These are phyloP conservation scores for Plasmopara viticola DNA, from an alignment of 352 stramenopile species.

Conservation along the genomic window DNA sequence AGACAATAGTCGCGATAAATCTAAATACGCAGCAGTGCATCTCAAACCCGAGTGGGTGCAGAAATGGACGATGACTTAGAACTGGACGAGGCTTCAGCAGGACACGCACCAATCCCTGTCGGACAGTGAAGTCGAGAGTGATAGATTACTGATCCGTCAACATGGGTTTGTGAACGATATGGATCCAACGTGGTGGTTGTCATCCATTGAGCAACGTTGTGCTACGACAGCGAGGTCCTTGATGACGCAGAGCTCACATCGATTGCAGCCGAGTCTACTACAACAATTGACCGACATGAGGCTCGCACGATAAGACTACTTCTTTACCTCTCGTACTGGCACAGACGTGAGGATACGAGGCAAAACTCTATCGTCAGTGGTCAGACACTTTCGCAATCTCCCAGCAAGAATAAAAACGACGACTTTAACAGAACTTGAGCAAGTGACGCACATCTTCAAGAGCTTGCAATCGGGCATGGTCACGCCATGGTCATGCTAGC, in stretches of 20 bases:
- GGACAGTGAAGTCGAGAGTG: not conserved
- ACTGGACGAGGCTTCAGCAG: conserved; percentile 7
- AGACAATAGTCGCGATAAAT: too few relatives aligned
- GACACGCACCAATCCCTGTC: not conserved
- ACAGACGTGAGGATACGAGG: conserved; percentile 47
- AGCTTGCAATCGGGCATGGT: conserved; percentile 69
- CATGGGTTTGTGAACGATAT: conserved; percentile 69
- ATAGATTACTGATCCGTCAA: conserved; percentile 2
- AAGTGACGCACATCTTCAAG: conserved; percentile 54
- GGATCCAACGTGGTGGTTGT: conserved; percentile 60
- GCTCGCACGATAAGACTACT: conserved; percentile 51
- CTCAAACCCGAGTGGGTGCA: too few relatives aligned
- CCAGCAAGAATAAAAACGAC: conserved; percentile 23
- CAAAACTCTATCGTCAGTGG: conserved; percentile 30
- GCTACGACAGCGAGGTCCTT: conserved; percentile 30
- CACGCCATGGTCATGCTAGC: conserved; percentile 68
- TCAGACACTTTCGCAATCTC: conserved; percentile 39
- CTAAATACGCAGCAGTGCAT: too few relatives aligned
- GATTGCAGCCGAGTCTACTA: conserved; percentile 9
- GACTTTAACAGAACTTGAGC: conserved; percentile 21
- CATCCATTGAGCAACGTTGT: conserved; percentile 64
- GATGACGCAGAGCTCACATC: conserved; percentile 15
- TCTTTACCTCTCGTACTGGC: conserved; percentile 58
- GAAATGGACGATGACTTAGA: too few relatives aligned
- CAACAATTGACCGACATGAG: conserved; percentile 41